Evolutionary conservation across 2,329 filamentous ascomycete genomes (phyloP).

Genomic region (Xylariales sp.): DNA sequence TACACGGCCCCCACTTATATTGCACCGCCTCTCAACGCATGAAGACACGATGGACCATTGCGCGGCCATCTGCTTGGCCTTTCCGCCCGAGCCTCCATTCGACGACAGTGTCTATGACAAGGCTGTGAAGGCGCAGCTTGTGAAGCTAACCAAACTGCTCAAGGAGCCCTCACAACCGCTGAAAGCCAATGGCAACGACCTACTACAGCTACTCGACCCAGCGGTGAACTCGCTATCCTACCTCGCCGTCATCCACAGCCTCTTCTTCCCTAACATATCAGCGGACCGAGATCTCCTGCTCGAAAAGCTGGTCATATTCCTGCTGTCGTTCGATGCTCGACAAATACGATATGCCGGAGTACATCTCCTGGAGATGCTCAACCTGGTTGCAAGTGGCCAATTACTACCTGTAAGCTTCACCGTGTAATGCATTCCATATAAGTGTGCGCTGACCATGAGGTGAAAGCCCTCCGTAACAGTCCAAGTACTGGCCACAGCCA

Average conservation of each 20-base stretch:
- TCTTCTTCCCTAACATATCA: conserved; percentile 30
- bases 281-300: conserved; percentile 26
- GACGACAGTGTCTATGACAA: conserved; percentile 34
- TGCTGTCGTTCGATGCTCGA: conserved; percentile 43
- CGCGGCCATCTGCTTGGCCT: conserved; percentile 35
- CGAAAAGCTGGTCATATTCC: conserved; percentile 39
- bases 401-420: conserved; percentile 25
- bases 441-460: no score
- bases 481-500: conserved; percentile 43
- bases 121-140: conserved; percentile 33
- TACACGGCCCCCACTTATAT: no score
- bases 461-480: conserved; percentile 42
- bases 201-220: conserved; percentile 46
- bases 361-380: conserved; percentile 39
- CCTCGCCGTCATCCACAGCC: conserved; percentile 40
- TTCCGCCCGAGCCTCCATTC: conserved; percentile 29
- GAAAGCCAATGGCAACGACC: conserved; percentile 26
- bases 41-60: conserved; percentile 31
- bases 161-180: conserved; percentile 29
- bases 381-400: conserved; percentile 32
- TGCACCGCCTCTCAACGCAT: no score
- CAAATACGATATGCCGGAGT: conserved; percentile 49
- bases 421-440: neutral
- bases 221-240: conserved; percentile 47
- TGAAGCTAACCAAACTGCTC: conserved; percentile 33